phyloP scores from a whole-genome alignment of 2,329 filamentous ascomycete species.

The Rutstroemia sp. region DNA sequence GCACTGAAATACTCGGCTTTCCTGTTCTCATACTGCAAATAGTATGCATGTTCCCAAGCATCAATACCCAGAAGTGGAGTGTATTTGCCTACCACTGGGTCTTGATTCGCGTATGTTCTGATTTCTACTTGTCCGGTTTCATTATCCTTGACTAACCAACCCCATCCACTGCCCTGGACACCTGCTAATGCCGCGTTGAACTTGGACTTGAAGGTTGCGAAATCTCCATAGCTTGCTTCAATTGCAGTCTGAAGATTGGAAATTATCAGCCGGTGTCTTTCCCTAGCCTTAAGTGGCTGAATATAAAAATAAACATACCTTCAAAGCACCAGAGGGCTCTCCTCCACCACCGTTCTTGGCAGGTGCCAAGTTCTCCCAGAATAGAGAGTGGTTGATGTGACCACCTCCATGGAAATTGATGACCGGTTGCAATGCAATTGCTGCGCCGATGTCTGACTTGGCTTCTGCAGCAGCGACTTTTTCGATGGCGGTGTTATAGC shows the following conservation, averaged over 20 bases:
- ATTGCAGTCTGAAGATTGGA: constrained; percentile 23
- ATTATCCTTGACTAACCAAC: constrained; percentile 48
- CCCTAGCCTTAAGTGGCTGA: neutral
- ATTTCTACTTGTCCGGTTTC: constrained; percentile 49
- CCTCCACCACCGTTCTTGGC: constrained; percentile 56
- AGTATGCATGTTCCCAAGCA: constrained; percentile 95
- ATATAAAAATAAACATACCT: constrained; percentile 18
- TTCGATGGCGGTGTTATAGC: constrained; percentile 73
- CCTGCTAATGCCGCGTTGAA: constrained; percentile 52
- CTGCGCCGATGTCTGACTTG: constrained; percentile 43
- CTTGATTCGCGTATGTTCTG: constrained; percentile 76
- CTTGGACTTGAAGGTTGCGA: constrained; percentile 47
- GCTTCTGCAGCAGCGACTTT: constrained; percentile 54
- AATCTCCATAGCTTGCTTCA: constrained; percentile 39
- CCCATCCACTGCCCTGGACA: constrained; percentile 54
- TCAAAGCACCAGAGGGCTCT: constrained; percentile 45
- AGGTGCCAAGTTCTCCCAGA: constrained; percentile 65
- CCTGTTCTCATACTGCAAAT: constrained; percentile 93
- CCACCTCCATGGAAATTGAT: constrained; percentile 63
- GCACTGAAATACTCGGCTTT: constrained; percentile 94
- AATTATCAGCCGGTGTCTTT: neutral
- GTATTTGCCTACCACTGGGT: constrained; percentile 78
- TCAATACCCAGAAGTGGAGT: constrained; percentile 81
- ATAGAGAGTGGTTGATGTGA: constrained; percentile 60
- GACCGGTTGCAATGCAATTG: constrained; percentile 48